phyloP scores from a whole-genome alignment of 345 rosid genomes.

The Zanthoxylum bungeanum region DNA sequence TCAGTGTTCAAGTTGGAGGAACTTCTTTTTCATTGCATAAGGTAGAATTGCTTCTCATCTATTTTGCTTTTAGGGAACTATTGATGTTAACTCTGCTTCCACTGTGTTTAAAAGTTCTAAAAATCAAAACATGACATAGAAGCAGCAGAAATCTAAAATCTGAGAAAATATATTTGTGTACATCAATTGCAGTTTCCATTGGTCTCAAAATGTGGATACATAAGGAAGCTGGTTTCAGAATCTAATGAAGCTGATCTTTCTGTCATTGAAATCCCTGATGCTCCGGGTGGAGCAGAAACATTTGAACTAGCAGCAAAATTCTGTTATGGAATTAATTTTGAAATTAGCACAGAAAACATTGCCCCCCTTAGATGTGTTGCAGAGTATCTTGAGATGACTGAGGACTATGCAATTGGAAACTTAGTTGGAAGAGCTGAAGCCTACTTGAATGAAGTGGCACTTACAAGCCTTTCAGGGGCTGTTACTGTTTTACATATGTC shows the following conservation, averaged over 20 bases:
- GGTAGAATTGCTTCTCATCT: constrained; percentile 35
- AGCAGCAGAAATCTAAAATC: background rate
- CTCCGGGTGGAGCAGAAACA: constrained; percentile 87
- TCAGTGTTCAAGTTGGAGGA: constrained; percentile 68
- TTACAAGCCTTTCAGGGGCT: constrained; percentile 65
- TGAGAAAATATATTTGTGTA: background rate
- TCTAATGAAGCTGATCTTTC: constrained; percentile 58
- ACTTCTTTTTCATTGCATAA: constrained; percentile 77
- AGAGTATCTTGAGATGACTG: constrained; percentile 99
- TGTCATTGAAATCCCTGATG: constrained; percentile 55
- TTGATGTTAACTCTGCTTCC: no score
- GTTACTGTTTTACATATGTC: constrained; percentile 59
- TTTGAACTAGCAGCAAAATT: constrained; percentile 92
- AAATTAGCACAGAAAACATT: constrained; percentile 87
- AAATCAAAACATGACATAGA: no score
- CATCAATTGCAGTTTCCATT: constrained; percentile 67
- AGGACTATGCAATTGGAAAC: constrained; percentile 77
- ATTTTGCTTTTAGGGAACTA: background rate
- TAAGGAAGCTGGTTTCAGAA: constrained; percentile 65
- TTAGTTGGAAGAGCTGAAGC: constrained; percentile 69
- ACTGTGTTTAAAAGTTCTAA: no score
- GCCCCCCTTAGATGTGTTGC: constrained; percentile 90
- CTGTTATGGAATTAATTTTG: constrained; percentile 92
- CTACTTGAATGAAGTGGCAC: constrained; percentile 75
- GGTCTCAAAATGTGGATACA: constrained; percentile 70